Evolutionary conservation across 495 filamentous ascomycete species (phyloP), one percentile per base, ranked within the genome.

Genomic region (Apiosordaria backusii): DNA sequence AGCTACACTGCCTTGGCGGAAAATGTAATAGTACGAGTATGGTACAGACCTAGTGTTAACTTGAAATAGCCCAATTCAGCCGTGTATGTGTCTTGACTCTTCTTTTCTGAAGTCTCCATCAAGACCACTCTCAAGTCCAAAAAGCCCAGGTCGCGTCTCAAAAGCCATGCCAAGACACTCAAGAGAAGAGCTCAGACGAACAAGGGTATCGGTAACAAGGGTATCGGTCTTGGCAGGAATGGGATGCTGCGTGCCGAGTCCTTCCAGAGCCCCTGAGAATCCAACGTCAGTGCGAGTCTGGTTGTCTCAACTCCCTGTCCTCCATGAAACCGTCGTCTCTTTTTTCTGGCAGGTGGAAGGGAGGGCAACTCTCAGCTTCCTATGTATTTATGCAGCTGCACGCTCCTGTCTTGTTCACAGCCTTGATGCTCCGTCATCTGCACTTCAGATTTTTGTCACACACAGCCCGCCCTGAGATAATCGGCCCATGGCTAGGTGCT

Each of bases 251-350:
- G 21, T 23, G n/a, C 52, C 52, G 52, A 55, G 52, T 45, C 13
- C 35, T 45, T 45, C 35, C 35, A 55, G 22, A 55, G 52, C 59
- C 59, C 59, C 59, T 61, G 59, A 61, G 59, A 61, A 45, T 61
- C 29, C 59, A 16, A 19, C 27, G 59, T 61, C 59, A 45, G 59
- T 61, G 59, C 59, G 59, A 45, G 59, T 19, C 5, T 40, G 18
- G 4, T 21, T 21, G 59, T 61, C 59, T 61, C 59, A 45, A 18
- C 59, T 19, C 59, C 59, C 27, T 45, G 59, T 61, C 25, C 4
- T 6, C n/a, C 59, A 61, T 61, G 59, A 61, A 61, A 61, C 59
- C 15, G 27, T 19, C 59, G 19, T 40, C 26, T 27, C 4, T 40
- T 45, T 61, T 35, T 61, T 22, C 45, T 13, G 35, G 35, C 5